Conservation (phyloP, 1,284 basidiomycete genomes). For the Malassezia restricta region DNA sequence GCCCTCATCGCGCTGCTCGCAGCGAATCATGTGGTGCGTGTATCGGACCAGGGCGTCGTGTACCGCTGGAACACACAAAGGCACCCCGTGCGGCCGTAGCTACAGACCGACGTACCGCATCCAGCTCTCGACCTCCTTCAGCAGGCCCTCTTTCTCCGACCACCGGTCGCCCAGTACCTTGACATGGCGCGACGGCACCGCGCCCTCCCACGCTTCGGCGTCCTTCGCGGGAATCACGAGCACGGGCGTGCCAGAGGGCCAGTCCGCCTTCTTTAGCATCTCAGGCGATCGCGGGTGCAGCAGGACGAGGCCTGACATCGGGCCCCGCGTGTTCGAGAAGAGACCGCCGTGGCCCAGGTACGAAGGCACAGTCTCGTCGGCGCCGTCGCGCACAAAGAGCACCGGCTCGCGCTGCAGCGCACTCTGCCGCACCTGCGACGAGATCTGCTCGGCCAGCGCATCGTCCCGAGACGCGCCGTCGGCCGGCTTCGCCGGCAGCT, state of each 20-base stretch:
- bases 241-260: conserved; percentile 13
- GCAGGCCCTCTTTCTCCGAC: conserved; percentile 13
- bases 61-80: conserved; percentile 32
- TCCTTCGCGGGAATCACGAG: conserved; percentile 1
- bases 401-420: conserved; percentile 17
- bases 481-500: conserved; percentile 1
- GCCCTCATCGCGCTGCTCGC: conserved; percentile 79
- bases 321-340: conserved; percentile 7
- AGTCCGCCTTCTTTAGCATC: conserved; percentile 2
- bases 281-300: conserved; percentile 5
- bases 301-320: conserved; percentile 11
- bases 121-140: conserved; percentile 16
- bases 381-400: conserved; percentile 8
- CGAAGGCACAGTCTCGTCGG: neutral
- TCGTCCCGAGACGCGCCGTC: conserved; percentile 4
- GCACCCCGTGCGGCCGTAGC: conserved; percentile 24
- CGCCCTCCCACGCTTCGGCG: conserved; percentile 1
- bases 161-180: conserved; percentile 7
- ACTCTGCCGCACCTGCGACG: conserved; percentile 10
- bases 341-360: conserved; percentile 14
- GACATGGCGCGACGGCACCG: neutral
- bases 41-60: conserved; percentile 43
- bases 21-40: conserved; percentile 68
- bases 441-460: conserved; percentile 8
- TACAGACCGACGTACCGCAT: conserved; percentile 11